phyloP scores from a whole-genome alignment of 2,329 filamentous ascomycete species.

The Biscogniauxia mediterranea region DNA sequence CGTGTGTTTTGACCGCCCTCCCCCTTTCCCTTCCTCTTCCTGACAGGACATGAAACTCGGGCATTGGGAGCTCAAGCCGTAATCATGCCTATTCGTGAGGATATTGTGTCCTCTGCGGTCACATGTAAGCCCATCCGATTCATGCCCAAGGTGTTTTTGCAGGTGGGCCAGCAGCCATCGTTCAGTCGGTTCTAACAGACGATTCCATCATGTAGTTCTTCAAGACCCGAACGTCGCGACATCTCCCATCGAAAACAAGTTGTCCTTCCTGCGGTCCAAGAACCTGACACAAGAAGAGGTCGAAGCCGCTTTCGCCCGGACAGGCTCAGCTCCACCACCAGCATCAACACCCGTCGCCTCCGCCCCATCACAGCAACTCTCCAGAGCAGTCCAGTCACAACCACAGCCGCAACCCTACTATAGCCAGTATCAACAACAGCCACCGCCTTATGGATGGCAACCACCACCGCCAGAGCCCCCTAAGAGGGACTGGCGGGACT shows the following conservation, averaged over 20 bases:
- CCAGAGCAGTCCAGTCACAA: conserved; percentile 38
- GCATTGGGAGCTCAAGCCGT: conserved; percentile 10
- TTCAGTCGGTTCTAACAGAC: not conserved
- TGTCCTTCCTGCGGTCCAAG: conserved; percentile 93
- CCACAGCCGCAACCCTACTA: conserved; percentile 43
- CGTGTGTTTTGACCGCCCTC: not conserved
- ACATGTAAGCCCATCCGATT: conserved; percentile 25
- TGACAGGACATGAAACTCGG: conserved; percentile 14
- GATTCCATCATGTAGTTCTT: conserved; percentile 59
- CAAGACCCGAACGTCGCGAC: conserved; percentile 89
- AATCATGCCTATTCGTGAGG: conserved; percentile 85
- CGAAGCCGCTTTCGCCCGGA: conserved; percentile 75
- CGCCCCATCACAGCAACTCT: conserved; percentile 42
- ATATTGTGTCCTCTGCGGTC: conserved; percentile 44
- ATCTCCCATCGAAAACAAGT: conserved; percentile 87
- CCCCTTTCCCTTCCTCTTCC: not conserved
- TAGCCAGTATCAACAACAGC: conserved; percentile 44
- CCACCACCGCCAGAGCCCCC: conserved; percentile 59
- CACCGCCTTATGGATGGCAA: conserved; percentile 55
- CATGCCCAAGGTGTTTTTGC: not conserved
- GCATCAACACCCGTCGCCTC: conserved; percentile 37
- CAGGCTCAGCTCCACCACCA: conserved; percentile 51
- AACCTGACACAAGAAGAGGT: conserved; percentile 97
- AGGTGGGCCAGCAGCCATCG: no score
- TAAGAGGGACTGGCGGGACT: conserved; percentile 92